phyloP scores from a whole-genome alignment of 768 basidiomycete species.

The Xerocomus spinulosus region DNA sequence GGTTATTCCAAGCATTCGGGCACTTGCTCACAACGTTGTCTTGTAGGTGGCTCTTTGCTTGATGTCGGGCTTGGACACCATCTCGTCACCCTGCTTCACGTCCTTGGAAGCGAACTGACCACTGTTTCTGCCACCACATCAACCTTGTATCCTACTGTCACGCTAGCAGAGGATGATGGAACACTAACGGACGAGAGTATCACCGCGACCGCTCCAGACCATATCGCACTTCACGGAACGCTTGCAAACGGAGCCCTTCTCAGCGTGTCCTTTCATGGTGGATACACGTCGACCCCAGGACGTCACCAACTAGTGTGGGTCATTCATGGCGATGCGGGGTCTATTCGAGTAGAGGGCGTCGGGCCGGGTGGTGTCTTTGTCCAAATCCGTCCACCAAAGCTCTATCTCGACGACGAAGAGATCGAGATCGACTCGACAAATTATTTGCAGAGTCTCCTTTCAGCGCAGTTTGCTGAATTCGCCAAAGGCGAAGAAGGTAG shows the following conservation, averaged over 20 bases:
- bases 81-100: slow-evolving; percentile 4
- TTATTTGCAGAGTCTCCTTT: not conserved
- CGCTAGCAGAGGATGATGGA: slow-evolving; percentile 3
- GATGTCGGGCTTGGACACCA: slow-evolving; percentile 5
- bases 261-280: slow-evolving; percentile 2
- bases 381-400: slow-evolving; percentile 3
- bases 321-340: slow-evolving; percentile 9
- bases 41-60: not conserved
- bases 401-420: slow-evolving; percentile 8
- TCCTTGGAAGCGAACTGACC: slow-evolving; percentile 2
- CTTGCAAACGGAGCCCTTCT: slow-evolving; percentile 6
- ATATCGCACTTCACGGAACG: slow-evolving; percentile 2
- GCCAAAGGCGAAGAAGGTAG: slow-evolving; percentile 6
- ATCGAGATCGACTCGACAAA: not conserved
- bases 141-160: slow-evolving; percentile 3
- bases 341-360: slow-evolving; percentile 5
- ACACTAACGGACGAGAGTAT: slow-evolving; percentile 4
- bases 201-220: slow-evolving; percentile 1
- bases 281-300: slow-evolving; percentile 8
- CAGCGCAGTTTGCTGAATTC: slow-evolving; percentile 7
- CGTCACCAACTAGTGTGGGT: slow-evolving; percentile 8
- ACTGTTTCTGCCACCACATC: slow-evolving; percentile 4
- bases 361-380: not conserved
- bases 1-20: too few species aligned
- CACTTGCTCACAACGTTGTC: not conserved